Base-by-base conservation (phyloP, 345 rosid species). In the Brassica incana region DNA sequence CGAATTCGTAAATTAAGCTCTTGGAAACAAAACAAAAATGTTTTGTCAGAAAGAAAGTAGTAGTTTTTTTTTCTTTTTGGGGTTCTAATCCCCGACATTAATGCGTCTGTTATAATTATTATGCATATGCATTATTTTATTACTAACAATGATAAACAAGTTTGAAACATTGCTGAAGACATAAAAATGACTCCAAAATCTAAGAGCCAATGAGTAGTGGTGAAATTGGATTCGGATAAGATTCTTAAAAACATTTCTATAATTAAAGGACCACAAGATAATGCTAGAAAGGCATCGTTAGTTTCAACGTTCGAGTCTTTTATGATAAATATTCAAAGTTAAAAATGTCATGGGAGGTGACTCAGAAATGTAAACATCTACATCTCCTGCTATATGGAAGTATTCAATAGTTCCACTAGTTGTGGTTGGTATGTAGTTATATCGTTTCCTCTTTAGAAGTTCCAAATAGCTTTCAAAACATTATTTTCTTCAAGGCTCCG, bases 301-400 rank as follows among this genome's bases (percentile, higher is more conserved):
- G 63, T 58, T 58, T 58, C 29, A 29, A 58, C 63, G 11, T 58
- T 58, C 29, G 11, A 20, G 63, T 58, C 12, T 18, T 18, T 58
- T 67, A 8, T 2, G 32, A 67, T 66, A 14, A 23, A 66, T 67
- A 35, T 36, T 66, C 12, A 58, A 54, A 23, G 66, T 54, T 12
- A 67, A 67, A 69, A 8, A 67, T 75, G 56, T 59, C 40, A 66
- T 25, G 54, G 15, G 54, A n/a, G 35, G n/a, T 75, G 36, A 76
- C 67, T 67, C 29, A 66, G 59, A 65, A 40, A 36, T 58, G 73
- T 56, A 58, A 76, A 66, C 79, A 67, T 75, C 18, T 56, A 60
- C 63, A 58, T 58, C 63, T 56, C 61, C 29, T 2, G 20, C 58
- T 52, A 52, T n/a, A 52, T 52, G 58, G 58, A n/a, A 14, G 58